Percentiles rank a stretch among this genome's conserved stretches.
phyloP scores from a whole-genome alignment of 305 asterid species.

The Solanum hybrid region DNA sequence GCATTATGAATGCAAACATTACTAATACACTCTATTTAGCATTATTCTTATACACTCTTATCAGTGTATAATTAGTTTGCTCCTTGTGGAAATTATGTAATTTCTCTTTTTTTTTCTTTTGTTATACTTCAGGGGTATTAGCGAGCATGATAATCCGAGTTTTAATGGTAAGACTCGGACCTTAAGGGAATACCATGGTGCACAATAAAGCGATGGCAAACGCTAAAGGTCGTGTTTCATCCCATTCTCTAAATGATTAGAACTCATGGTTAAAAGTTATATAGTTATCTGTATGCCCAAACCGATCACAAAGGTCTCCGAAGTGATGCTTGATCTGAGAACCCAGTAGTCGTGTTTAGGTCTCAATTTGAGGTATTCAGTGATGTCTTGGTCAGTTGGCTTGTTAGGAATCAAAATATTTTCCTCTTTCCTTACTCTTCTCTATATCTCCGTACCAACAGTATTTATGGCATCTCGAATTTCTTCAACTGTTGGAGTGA shows the following conservation, averaged over 20 bases:
- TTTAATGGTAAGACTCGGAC: neutral
- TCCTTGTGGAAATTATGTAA: neutral
- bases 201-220: neutral
- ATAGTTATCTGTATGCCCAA: neutral
- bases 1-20: neutral
- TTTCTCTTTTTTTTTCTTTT: neutral
- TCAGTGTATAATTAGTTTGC: neutral
- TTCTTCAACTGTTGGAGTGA: neutral
- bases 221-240: neutral
- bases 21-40: neutral
- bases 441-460: no score
- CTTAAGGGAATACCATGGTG: neutral
- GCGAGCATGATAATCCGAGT: neutral
- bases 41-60: neutral
- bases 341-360: neutral
- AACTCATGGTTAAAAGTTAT: neutral
- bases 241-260: neutral
- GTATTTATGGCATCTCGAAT: neutral
- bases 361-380: neutral
- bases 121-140: neutral
- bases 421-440: neutral
- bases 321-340: neutral
- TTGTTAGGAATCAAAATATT: neutral
- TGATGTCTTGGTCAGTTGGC: neutral
- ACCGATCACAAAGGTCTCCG: neutral